Base-by-base conservation (phyloP, 2,329 filamentous ascomycete genomes). In the Ophiostoma novo-ulmi region DNA sequence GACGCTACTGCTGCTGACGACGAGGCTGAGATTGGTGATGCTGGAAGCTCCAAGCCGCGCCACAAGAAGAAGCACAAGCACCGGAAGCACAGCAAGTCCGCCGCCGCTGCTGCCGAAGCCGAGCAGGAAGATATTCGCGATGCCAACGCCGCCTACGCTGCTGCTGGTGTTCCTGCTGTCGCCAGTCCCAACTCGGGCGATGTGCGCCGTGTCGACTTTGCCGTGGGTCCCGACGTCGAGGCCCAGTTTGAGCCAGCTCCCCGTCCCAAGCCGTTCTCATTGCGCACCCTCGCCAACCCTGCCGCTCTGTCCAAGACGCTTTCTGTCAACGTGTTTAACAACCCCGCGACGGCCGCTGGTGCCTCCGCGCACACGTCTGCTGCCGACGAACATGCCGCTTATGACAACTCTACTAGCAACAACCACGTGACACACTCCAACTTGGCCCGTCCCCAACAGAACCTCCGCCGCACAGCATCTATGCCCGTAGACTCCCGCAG, bases 321-420 rank as follows among this genome's bases (percentile, higher is more conserved):
- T 1, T 85, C 86, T 1, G 85, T 86, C 76, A 88, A 84, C 70
- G 86, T 88, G 71, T 89, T 89, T 74, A 80, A 72, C 63, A n/a
- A 52, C 26, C 38, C 58, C 2, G 64, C 66, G 2, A 70, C 69
- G 3, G 13, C 52, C 8, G 26, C 67, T 17, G 48, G n/a, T 1
- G 44, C 44, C n/a, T 41, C 69, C 10, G 35, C 38, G 17, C 63
- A 39, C n/a, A 44, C n/a, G 39, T 55, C 69, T 52, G 13, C 44
- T 14, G 26, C 44, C 22, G 26, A 67, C 22, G 39, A 67, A 11
- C 17, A 52, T 41, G 70, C 39, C n/a, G 38, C 11, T 31, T 44
- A 44, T 35, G n/a, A 61, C 39, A 38, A 44, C 44, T 11, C n/a
- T 31, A 20, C 20, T 20, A 26, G 38, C 17, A 48, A 48, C 44